Conservation (phyloP, 2,329 filamentous ascomycete genomes). For the Calonectria honghensis region DNA sequence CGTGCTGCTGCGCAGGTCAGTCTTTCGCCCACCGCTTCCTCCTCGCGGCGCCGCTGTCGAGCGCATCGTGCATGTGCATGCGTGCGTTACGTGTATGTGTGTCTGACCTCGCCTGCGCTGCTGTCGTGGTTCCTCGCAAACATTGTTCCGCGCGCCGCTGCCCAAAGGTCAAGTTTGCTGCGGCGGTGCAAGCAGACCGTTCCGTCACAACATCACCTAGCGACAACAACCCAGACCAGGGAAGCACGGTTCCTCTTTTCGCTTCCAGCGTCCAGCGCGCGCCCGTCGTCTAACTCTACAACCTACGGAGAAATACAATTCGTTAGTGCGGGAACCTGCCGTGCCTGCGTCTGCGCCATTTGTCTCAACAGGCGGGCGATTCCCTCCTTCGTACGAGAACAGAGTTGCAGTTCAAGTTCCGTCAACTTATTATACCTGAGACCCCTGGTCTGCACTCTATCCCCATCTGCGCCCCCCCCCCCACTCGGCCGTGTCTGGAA, state of each 20-base stretch:
- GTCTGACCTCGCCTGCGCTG: conserved; percentile 5
- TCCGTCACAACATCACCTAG: conserved; percentile 2
- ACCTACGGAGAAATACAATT: conserved; percentile 14
- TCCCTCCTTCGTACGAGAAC: conserved; percentile 26
- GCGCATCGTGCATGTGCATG: conserved; percentile 18
- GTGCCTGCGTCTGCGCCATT: conserved; percentile 36
- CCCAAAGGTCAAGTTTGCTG: neutral
- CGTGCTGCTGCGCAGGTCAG: neutral
- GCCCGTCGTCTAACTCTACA: neutral
- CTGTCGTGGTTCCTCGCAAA: conserved; percentile 18
- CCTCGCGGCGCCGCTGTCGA: neutral
- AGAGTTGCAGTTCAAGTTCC: conserved; percentile 23
- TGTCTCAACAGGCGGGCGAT: conserved; percentile 33
- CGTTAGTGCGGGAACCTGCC: conserved; percentile 30
- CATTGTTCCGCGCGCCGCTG: conserved; percentile 9
- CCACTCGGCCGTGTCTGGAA: too few relatives aligned
- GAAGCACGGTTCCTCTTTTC: conserved; percentile 23
- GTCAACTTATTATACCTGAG: conserved; percentile 39
- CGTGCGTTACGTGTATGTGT: neutral
- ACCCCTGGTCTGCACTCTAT: conserved; percentile 31
- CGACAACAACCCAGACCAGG: conserved; percentile 14
- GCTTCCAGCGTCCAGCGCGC: conserved; percentile 24
- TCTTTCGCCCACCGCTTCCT: conserved; percentile 20
- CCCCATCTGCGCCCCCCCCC: neutral
- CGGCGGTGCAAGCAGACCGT: conserved; percentile 8